Base-by-base conservation (phyloP, 2,329 filamentous ascomycete genomes). In the Aspergillus hortae region DNA sequence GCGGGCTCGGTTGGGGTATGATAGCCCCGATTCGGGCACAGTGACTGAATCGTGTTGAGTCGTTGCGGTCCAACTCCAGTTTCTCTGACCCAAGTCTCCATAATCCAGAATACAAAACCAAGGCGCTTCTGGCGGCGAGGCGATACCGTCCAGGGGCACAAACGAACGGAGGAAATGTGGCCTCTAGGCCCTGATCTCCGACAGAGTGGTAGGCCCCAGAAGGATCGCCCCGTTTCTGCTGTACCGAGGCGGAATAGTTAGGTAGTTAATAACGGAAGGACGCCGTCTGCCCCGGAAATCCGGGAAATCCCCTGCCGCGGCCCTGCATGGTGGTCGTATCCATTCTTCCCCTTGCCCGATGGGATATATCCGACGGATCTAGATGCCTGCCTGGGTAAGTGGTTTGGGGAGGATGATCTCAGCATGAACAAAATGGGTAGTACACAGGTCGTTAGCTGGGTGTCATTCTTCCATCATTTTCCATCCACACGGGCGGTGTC, bases 221-320 rank as follows among this genome's bases (percentile, higher is more conserved):
- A 47, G 45, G 45, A 47, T 47, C 45, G 45, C 45, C 45, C 45
- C 7, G 27, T 46, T 36, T 23, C 23, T 30, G 19, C 19, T 25
- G 15, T 12, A 30, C 43, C 43, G 43, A 45, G 43, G 43, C 30
- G 21, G n/a, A 32, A 45, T 14, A 30, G 1, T 6, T 23, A 17
- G 27, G 27, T 4, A 5, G 10, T 15, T 15, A 15, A 38, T 17
- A n/a, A 7, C 6, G 35, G 12, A 38, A 17, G 14, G 35, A 38
- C 14, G 14, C 35, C 35, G 35, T 17, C 35, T 17, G 19, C 17
- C 40, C 40, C 40, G 40, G 40, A 38, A 38, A 38, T 38, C 35
- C 35, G 35, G 40, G 19, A 42, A 42, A 42, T 42, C 40, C 40
- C 40, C 40, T 42, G 35, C 35, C 35, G 35, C 35, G 35, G 35